These are phyloP conservation scores for Panicum hallii DNA, from an alignment of 202 grass and related monocot genomes.

Conservation along the genomic window DNA sequence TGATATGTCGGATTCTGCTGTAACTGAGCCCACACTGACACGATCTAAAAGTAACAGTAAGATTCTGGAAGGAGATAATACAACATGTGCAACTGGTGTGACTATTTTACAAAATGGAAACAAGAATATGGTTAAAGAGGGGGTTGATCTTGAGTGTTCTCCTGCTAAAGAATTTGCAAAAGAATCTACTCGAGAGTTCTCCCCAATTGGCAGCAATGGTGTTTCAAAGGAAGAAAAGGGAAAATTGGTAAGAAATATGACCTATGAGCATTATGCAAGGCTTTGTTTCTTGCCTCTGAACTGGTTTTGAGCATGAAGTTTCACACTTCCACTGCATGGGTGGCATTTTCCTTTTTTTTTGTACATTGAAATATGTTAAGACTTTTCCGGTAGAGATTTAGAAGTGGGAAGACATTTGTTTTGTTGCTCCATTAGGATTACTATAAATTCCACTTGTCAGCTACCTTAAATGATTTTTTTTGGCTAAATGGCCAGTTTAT, in stretches of 20 bases:
- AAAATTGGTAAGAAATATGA: constrained; percentile 58
- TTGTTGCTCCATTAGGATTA: background rate
- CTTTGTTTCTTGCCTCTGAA: constrained; percentile 34
- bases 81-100: constrained; percentile 43
- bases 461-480: constrained; percentile 24
- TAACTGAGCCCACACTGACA: constrained; percentile 42
- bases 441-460: background rate
- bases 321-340: background rate
- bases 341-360: constrained; percentile 18
- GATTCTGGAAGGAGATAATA: constrained; percentile 45
- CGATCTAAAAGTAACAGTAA: constrained; percentile 51
- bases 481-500: constrained; percentile 20
- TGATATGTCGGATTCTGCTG: constrained; percentile 50
- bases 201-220: constrained; percentile 27
- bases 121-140: constrained; percentile 50
- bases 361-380: constrained; percentile 16
- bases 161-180: constrained; percentile 51
- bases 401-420: constrained; percentile 13
- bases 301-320: constrained; percentile 33
- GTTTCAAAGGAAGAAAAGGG: constrained; percentile 52
- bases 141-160: constrained; percentile 41
- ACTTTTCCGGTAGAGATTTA: constrained; percentile 1
- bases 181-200: constrained; percentile 47
- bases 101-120: constrained; percentile 58
- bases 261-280: constrained; percentile 40